Percentiles rank a stretch among this genome's conserved stretches.
Conservation (phyloP, 139 green algal species). For the Spirogloea muscicola region DNA sequence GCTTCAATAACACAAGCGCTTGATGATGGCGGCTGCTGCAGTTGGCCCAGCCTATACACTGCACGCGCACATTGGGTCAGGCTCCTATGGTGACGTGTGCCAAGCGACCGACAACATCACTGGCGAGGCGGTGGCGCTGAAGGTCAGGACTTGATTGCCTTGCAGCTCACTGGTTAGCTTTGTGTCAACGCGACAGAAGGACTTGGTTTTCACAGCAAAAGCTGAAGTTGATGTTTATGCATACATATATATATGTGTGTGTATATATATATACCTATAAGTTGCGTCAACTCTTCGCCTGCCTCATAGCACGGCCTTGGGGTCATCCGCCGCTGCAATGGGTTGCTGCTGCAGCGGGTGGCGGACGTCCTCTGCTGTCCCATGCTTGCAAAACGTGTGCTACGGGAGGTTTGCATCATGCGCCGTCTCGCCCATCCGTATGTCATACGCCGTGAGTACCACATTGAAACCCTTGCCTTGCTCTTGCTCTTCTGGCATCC, state of each 20-base stretch:
- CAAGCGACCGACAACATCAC: slow-evolving; percentile 39
- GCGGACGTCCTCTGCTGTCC: slow-evolving; percentile 43
- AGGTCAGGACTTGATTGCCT: slow-evolving; percentile 18
- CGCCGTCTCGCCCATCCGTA: slow-evolving; percentile 34
- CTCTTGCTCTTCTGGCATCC: background rate
- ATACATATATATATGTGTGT: too few species aligned
- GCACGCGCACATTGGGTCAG: slow-evolving; percentile 42
- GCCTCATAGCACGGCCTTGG: background rate
- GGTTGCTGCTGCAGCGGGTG: slow-evolving; percentile 29
- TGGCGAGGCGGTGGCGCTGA: slow-evolving; percentile 39
- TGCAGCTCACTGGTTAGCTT: too few species aligned
- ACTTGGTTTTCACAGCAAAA: too few species aligned
- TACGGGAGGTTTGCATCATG: slow-evolving; percentile 51
- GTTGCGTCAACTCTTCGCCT: too few species aligned
- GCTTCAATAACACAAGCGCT: too few species aligned
- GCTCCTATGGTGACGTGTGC: slow-evolving; percentile 48
- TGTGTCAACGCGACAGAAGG: too few species aligned
- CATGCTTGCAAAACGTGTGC: slow-evolving; percentile 46
- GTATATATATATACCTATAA: too few species aligned
- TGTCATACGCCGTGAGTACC: slow-evolving; percentile 41
- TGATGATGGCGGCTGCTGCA: slow-evolving; percentile 24
- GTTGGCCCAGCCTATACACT: slow-evolving; percentile 35
- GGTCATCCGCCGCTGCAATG: background rate
- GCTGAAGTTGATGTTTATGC: too few species aligned
- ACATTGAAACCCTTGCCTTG: background rate